Evolutionary conservation across 2,329 filamentous ascomycete species (phyloP), one percentile per base, ranked within the genome.

Genomic region (Epichloe gansuensis): DNA sequence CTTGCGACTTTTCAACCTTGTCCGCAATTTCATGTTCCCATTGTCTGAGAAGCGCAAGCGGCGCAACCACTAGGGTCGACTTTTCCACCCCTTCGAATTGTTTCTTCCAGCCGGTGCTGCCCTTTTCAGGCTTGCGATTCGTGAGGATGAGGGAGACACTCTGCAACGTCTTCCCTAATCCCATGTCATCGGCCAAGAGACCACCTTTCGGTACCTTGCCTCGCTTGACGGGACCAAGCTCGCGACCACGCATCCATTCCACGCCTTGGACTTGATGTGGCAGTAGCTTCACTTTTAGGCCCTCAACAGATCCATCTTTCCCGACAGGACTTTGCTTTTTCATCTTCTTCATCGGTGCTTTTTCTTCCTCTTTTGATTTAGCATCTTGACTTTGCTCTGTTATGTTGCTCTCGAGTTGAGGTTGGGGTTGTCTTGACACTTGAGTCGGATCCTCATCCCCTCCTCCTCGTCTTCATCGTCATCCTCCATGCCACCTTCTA

Each of bases 131-230:
- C 61, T 86, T 88, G 17, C 82, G 80, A 62, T 97, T 95, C 52
- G 78, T 86, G 39, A 98, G 75, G 43, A 98, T 86, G 35, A 97
- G 76, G 1, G 91, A 84, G 53, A 98, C 87, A 1, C 91, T 89
- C 69, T 98, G 93, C 13, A 98, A 79, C 0, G 93, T 98, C 75
- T 98, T 98, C 54, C 93, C 93, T 13, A 97, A 74, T 59, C 91
- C 91, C 91, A 97, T 94, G 65, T 98, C 93, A 62, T 98, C 93
- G 17, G 93, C 93, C 38, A 98, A 77, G 57, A 98, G 95, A 17
- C 93, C 93, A 38, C 93, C 93, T 61, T 94, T 93, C 34, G 91
- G 90, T 9, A 94, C 78, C 56, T 73, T 80, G 54, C 87, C 88
- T 60, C 85, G 86, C 71, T 93, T 95, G 55, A 87, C 82, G 17